Evolutionary conservation across 805 yeast genomes (phyloP).

Genomic region (Sugiyamaella lignohabitans): DNA sequence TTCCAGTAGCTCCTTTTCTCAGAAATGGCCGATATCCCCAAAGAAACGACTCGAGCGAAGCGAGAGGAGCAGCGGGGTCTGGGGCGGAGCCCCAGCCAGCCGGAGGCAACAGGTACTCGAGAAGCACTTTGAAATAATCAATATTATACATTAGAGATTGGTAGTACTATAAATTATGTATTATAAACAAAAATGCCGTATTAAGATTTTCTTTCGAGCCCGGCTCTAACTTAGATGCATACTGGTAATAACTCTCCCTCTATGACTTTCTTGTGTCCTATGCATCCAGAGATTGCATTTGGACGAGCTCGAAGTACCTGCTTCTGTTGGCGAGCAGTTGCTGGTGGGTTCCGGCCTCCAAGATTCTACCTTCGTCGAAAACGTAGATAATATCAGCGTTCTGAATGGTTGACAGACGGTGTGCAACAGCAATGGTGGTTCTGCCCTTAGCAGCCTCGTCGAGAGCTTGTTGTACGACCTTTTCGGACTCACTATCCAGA

Average conservation of each 20-base stretch:
- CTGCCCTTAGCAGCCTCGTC: conserved; percentile 60
- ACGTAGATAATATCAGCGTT: conserved; percentile 58
- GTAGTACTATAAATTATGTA: background rate
- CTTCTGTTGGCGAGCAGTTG: conserved; percentile 39
- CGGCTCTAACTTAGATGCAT: background rate
- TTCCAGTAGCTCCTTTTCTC: too few relatives aligned
- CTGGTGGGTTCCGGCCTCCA: conserved; percentile 52
- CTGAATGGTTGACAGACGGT: conserved; percentile 64
- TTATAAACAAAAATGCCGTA: background rate
- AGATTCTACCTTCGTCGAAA: conserved; percentile 53
- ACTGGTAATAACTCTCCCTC: background rate
- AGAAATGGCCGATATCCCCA: too few relatives aligned
- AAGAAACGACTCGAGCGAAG: too few relatives aligned
- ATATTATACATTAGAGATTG: too few relatives aligned
- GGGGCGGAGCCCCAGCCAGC: too few relatives aligned
- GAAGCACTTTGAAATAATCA: too few relatives aligned
- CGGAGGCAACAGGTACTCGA: too few relatives aligned
- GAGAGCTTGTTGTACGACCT: conserved; percentile 67
- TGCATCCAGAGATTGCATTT: conserved; percentile 33
- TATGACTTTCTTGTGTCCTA: background rate
- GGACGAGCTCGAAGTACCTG: conserved; percentile 36
- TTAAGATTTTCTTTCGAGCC: background rate
- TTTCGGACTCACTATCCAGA: conserved; percentile 63
- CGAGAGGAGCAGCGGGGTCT: too few relatives aligned
- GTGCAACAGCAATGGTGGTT: conserved; percentile 82